Evolutionary conservation across 768 basidiomycete species (phyloP).

Genomic region (Kwoniella mangroviensis): DNA sequence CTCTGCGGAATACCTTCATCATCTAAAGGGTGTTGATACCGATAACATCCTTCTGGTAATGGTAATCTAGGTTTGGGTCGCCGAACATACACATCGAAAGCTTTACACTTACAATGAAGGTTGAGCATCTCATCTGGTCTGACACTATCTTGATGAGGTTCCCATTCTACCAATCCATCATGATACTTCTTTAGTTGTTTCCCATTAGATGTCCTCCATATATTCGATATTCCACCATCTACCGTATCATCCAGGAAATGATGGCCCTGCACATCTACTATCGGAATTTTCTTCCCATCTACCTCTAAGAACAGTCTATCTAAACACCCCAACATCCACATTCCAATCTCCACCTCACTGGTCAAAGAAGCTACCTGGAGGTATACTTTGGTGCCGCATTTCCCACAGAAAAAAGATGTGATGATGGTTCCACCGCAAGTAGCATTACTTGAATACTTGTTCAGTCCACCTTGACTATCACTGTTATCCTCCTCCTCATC

Average conservation of each 20-base stretch:
- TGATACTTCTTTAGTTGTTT: slow-evolving; percentile 2
- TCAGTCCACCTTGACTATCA: neutral
- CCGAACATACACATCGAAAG: slow-evolving; percentile 5
- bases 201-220: slow-evolving; percentile 6
- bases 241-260: slow-evolving; percentile 13
- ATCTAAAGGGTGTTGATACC: slow-evolving; percentile 8
- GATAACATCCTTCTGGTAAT: slow-evolving; percentile 11
- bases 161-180: slow-evolving; percentile 7
- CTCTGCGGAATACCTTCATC: slow-evolving; percentile 5
- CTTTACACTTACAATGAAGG: slow-evolving; percentile 8
- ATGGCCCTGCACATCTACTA: slow-evolving; percentile 5
- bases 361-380: neutral
- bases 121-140: neutral
- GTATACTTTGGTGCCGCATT: slow-evolving; percentile 5
- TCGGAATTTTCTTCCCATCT: neutral
- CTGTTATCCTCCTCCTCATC: neutral
- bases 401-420: slow-evolving; percentile 9
- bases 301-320: neutral
- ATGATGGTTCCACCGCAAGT: slow-evolving; percentile 8
- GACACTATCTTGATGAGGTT: neutral
- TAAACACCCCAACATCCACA: slow-evolving; percentile 9
- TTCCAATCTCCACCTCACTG: slow-evolving; percentile 2
- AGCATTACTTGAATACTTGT: slow-evolving; percentile 4
- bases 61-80: slow-evolving; percentile 9
- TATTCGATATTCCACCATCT: slow-evolving; percentile 7